Evolutionary conservation across 768 basidiomycete species (phyloP).

Genomic region (Clavaria fumosa): DNA sequence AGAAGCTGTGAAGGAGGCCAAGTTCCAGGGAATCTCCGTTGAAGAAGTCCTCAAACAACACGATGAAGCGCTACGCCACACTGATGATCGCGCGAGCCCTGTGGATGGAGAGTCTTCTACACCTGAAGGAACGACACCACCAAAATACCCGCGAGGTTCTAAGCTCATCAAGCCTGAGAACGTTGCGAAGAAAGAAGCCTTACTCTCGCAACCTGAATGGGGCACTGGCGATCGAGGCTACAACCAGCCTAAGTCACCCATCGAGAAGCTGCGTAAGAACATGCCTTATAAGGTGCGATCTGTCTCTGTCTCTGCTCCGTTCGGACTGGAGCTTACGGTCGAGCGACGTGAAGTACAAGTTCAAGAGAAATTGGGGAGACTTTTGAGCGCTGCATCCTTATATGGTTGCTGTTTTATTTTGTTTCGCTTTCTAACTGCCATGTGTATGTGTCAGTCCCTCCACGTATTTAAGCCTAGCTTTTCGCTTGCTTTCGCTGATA

Average conservation of each 20-base stretch:
- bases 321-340: constrained; percentile 31
- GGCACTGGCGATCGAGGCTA: constrained; percentile 59
- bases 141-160: constrained; percentile 38
- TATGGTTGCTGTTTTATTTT: no score
- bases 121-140: constrained; percentile 14
- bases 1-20: constrained; percentile 75
- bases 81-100: constrained; percentile 14
- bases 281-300: constrained; percentile 71
- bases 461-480: no score
- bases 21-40: constrained; percentile 67
- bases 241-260: constrained; percentile 51
- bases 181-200: constrained; percentile 35
- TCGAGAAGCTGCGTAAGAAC: constrained; percentile 74
- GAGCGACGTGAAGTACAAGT: constrained; percentile 73
- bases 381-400: no score
- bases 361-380: constrained; percentile 78
- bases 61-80: constrained; percentile 23
- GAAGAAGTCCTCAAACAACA: constrained; percentile 50
- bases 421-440: no score
- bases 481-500: no score
- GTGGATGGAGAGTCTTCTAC: constrained; percentile 7
- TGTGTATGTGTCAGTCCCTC: no score
- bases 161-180: constrained; percentile 51
- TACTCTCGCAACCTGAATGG: constrained; percentile 48
- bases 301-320: constrained; percentile 1